Percentiles rank a stretch among this genome's conserved stretches.
phyloP scores from a whole-genome alignment of 495 filamentous ascomycete species.

The Podospora pseudocomata region DNA sequence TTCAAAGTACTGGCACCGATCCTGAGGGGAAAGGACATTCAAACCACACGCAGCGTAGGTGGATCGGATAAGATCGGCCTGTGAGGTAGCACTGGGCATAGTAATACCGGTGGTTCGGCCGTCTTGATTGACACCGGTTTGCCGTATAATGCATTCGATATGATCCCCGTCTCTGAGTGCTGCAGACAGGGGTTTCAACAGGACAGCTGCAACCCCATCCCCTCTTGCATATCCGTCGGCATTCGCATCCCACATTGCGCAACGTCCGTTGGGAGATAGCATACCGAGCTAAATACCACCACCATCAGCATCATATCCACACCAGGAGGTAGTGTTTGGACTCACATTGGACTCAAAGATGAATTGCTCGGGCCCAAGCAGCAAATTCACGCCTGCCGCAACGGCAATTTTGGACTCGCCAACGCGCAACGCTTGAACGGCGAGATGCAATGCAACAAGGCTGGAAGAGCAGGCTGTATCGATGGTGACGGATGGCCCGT shows the following conservation, averaged over 20 bases:
- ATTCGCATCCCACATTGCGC: slow-evolving; percentile 52
- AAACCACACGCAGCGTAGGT: slow-evolving; percentile 47
- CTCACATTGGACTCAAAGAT: slow-evolving; percentile 23
- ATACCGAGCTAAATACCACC: slow-evolving; percentile 39
- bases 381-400: slow-evolving; percentile 51
- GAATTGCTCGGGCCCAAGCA: slow-evolving; percentile 42
- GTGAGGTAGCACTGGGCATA: slow-evolving; percentile 47
- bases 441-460: slow-evolving; percentile 51
- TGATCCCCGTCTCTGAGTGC: slow-evolving; percentile 48
- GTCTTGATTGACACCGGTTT: slow-evolving; percentile 52
- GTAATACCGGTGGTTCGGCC: slow-evolving; percentile 50
- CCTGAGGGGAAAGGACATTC: slow-evolving; percentile 34
- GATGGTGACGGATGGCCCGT: slow-evolving; percentile 40
- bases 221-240: slow-evolving; percentile 62
- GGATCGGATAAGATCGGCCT: slow-evolving; percentile 46
- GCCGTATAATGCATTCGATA: slow-evolving; percentile 59
- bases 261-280: slow-evolving; percentile 40
- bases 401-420: slow-evolving; percentile 39
- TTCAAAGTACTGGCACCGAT: slow-evolving; percentile 40
- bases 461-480: slow-evolving; percentile 56
- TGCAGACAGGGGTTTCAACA: slow-evolving; percentile 51
- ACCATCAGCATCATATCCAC: slow-evolving; percentile 31
- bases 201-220: slow-evolving; percentile 53
- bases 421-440: slow-evolving; percentile 42
- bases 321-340: neutral